Base-by-base conservation (phyloP, 345 rosid genomes). In the Pistacia atlantica region DNA sequence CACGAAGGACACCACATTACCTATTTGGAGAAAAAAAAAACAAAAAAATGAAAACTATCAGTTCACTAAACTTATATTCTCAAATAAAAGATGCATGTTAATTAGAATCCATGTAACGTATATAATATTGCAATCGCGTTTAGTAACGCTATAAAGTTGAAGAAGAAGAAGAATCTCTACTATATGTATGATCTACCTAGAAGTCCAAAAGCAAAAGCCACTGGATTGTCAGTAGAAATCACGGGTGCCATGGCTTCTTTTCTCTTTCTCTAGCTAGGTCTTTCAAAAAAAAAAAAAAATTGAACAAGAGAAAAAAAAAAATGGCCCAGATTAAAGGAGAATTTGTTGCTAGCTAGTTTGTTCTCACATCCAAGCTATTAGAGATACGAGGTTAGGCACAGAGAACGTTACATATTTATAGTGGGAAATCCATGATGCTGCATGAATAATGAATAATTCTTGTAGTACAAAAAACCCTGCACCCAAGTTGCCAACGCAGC, bases 1-100 rank as follows among this genome's bases (percentile, higher is more conserved):
- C 45, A 80, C 52, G 42, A 83, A 79, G 74, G 84, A 81, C 16
- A 79, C 12, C 22, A 81, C 10, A 62, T 85, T 85, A 18, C 84
- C 84, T 80, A 56, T 5, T 33, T 31, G 5, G 5, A 17, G 11
- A 67, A 67, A 12, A 4, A 38, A 3, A 57, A 16, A 37, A 54
- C 28, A 17, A 54, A 20, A n/a, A 28, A 11, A 54, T 37, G 7
- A 35, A 22, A 14, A 66, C 10, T 35, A 22, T 25, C 31, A 65
- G 65, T 13, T 8, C 9, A 22, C 4, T 25, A 25, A 54, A 54
- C 57, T 14, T 6, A 14, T 16, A 54, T 54, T 54, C n/a, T 54
- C 57, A 13, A 54, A 12, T 12, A 11, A 54, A 54, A 54, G 16
- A 54, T 54, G 18, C 18, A 54, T 54, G 57, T 3, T 54, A 16